Evolutionary conservation across 2,329 filamentous ascomycete genomes (phyloP).

Genomic region (Fusarium buxicola): DNA sequence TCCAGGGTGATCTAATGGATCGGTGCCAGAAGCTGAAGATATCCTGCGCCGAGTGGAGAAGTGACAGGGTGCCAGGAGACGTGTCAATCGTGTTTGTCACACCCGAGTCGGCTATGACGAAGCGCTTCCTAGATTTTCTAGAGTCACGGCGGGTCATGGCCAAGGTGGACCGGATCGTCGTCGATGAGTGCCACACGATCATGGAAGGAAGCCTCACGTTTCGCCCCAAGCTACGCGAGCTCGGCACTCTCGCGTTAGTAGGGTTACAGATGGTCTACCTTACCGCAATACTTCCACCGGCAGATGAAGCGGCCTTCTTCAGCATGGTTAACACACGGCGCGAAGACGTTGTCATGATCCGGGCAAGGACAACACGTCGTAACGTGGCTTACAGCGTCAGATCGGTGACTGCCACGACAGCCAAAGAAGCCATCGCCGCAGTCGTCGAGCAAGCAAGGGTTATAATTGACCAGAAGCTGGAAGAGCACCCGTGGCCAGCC

Average conservation of each 20-base stretch:
- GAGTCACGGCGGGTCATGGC: background rate
- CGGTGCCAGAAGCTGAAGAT: conserved; percentile 7
- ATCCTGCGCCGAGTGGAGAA: background rate
- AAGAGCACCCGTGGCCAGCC: conserved; percentile 3
- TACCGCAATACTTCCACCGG: background rate
- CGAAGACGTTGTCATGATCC: background rate
- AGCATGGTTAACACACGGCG: background rate
- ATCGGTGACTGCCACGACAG: background rate
- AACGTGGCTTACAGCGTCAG: conserved; percentile 12
- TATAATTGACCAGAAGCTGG: conserved; percentile 4
- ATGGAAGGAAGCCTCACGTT: conserved; percentile 2
- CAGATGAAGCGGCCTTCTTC: background rate
- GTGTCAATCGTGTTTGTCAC: conserved; percentile 1
- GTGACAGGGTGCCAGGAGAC: background rate
- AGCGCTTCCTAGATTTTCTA: conserved; percentile 8
- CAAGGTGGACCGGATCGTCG: background rate
- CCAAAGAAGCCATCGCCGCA: background rate
- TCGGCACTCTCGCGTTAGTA: background rate
- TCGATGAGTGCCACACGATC: conserved; percentile 8
- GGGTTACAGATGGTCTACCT: background rate
- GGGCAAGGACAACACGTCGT: background rate
- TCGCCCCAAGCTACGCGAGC: background rate
- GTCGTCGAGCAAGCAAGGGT: background rate
- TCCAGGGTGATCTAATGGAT: conserved; percentile 8
- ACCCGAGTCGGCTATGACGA: conserved; percentile 10